Base-by-base conservation (phyloP, 225 moss, liverwort and hornwort genomes). In the Straminergon stramineum region DNA sequence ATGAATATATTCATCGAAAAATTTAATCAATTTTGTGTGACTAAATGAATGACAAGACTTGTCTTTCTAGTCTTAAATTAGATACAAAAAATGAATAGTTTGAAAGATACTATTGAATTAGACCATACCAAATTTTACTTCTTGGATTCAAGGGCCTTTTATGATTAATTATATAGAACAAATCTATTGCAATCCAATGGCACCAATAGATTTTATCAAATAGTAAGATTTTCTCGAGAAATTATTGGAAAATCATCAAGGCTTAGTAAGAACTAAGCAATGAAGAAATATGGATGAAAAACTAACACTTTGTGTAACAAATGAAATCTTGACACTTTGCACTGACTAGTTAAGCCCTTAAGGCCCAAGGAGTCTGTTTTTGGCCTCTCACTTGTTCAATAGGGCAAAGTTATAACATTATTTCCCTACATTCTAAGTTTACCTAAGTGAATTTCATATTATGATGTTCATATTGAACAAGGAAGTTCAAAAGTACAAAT, bases 191-290 rank as follows among this genome's bases (percentile, higher is more conserved):
- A 51, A 51, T 75, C 7, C 19, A 75, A 51, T 19, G 7, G 4
- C 18, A 75, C 12, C 31, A 75, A 51, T 4, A 51, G 2, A 75
- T 7, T 75, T 19, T 6, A 32, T 45, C 20, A 51, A 75, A 32
- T 10, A 10, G 3, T 75, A 3, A 0, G 4, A 7, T 1, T 31
- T 6, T 7, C 6, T 17, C 19, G 4, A 8, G 7, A 32, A 32
- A 11, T 32, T 19, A 5, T 31, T 1, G 11, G 4, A 2, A 51
- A 51, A 12, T 9, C 51, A 75, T 51, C 2, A 19, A 7, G 19
- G 7, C 10, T 10, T 31, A 17, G 11, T 10, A 75, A 30, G 2
- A 75, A 48, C 6, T 30, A 74, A 75, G 48, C 1, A 1, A 74
- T 43, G 17, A 30, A 75, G 48, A 75, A 75, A 30, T 30, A 75